Evolutionary conservation across 1,284 basidiomycete species (phyloP).

Genomic region (Cryptococcus sp.): DNA sequence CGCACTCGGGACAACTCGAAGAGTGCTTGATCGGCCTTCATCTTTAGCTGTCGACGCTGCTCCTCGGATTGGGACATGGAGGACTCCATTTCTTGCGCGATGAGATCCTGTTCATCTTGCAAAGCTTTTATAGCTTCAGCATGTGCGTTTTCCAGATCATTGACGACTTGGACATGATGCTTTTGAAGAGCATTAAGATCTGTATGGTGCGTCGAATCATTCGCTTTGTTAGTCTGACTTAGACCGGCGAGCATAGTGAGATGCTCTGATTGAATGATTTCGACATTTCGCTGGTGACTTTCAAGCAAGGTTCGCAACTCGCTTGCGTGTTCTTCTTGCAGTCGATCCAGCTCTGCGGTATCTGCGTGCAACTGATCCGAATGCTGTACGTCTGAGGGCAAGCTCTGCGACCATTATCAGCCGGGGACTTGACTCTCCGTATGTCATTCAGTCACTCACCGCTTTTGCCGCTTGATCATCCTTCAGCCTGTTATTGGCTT

Average conservation of each 20-base stretch:
- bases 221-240: slow-evolving; percentile 13
- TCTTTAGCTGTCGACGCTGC: slow-evolving; percentile 48
- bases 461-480: slow-evolving; percentile 20
- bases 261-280: slow-evolving; percentile 26
- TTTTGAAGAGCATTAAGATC: slow-evolving; percentile 29
- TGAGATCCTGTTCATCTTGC: slow-evolving; percentile 32
- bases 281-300: slow-evolving; percentile 19
- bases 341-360: slow-evolving; percentile 12
- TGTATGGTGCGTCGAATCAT: slow-evolving; percentile 12
- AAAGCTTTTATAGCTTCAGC: slow-evolving; percentile 21
- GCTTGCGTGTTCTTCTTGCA: slow-evolving; percentile 38
- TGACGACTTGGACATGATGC: slow-evolving; percentile 24
- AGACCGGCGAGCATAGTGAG: slow-evolving; percentile 16
- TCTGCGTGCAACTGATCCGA: background rate
- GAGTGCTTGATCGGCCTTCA: slow-evolving; percentile 46
- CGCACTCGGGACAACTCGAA: slow-evolving; percentile 47
- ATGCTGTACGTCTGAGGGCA: background rate
- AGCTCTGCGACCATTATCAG: too few species aligned
- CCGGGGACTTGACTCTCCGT: too few species aligned
- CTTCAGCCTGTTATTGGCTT: slow-evolving; percentile 29
- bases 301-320: slow-evolving; percentile 26
- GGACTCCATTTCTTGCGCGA: slow-evolving; percentile 44
- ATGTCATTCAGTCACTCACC: slow-evolving; percentile 14
- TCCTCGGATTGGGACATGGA: slow-evolving; percentile 40
- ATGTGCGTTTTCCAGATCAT: slow-evolving; percentile 25